These are phyloP conservation scores for Paecilomyces dactylethromorphus DNA, from an alignment of 2,329 filamentous ascomycete genomes.

Conservation along the genomic window DNA sequence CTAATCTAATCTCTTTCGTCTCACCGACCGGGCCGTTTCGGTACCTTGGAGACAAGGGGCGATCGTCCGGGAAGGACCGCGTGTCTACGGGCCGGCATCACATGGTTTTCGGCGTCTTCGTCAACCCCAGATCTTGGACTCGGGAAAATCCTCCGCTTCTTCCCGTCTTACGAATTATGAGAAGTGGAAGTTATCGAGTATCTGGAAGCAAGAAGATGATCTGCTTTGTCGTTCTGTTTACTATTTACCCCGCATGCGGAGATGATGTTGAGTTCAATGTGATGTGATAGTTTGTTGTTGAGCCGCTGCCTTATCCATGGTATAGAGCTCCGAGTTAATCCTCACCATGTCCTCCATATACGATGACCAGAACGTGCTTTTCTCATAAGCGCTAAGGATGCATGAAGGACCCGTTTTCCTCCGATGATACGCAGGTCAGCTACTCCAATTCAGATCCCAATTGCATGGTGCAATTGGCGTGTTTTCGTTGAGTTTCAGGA, in stretches of 20 bases:
- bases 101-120: neutral
- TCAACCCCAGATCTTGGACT: neutral
- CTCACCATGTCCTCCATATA: neutral
- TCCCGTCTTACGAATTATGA: neutral
- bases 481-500: too few species aligned
- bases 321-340: neutral
- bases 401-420: too few species aligned
- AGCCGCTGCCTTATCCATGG: neutral
- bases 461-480: too few species aligned
- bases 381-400: too few species aligned
- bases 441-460: too few species aligned
- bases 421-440: too few species aligned
- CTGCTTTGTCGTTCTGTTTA: neutral
- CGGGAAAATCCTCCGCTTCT: neutral
- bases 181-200: neutral
- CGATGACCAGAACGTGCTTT: neutral
- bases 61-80: neutral
- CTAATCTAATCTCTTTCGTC: neutral
- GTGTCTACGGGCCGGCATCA: neutral
- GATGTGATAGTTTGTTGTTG: neutral
- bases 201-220: too few species aligned
- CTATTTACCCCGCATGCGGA: neutral
- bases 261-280: neutral
- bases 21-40: neutral
- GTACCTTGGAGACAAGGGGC: neutral